A percentile compares a stretch with the other conserved stretches of the same genome.
phyloP scores from a whole-genome alignment of 2,329 filamentous ascomycete species.

The Penicillium expansum region DNA sequence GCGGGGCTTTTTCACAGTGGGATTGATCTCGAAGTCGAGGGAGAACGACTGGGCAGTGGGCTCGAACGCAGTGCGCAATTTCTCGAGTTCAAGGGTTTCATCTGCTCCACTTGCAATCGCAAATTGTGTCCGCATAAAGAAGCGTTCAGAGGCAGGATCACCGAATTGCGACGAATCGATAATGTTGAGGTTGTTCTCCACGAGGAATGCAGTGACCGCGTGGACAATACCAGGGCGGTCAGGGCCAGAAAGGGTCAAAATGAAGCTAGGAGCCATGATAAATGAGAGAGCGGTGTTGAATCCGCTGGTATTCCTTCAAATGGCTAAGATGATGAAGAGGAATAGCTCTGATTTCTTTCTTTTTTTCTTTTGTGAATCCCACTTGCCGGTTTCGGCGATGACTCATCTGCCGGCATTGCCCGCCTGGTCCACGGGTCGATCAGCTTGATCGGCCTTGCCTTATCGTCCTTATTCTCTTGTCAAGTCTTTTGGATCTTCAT shows the following conservation, averaged over 20 bases:
- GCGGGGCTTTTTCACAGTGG: conserved; percentile 66
- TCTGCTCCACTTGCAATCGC: conserved; percentile 47
- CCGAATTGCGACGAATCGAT: conserved; percentile 82
- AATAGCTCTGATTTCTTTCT: background rate
- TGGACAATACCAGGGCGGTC: conserved; percentile 84
- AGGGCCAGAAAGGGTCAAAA: conserved; percentile 78
- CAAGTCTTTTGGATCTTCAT: no score
- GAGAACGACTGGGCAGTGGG: conserved; percentile 61
- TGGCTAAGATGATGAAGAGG: background rate
- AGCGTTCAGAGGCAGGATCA: conserved; percentile 68
- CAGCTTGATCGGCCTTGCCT: background rate
- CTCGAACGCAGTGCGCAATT: conserved; percentile 57
- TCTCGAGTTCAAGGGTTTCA: conserved; percentile 41
- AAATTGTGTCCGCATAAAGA: conserved; percentile 89
- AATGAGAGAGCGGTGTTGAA: conserved; percentile 28
- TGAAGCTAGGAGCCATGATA: conserved; percentile 55
- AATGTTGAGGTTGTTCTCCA: conserved; percentile 72
- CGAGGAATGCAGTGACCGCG: conserved; percentile 75
- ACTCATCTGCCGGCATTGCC: conserved; percentile 1
- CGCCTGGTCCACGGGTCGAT: no score
- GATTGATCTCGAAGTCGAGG: conserved; percentile 70
- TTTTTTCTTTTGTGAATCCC: background rate
- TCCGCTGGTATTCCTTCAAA: conserved; percentile 6
- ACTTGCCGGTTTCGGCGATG: conserved; percentile 8
- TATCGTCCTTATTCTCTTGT: no score